A percentile compares a stretch with the other conserved stretches of the same genome.
Conservation (phyloP, 129 eudicot genomes). For the Flaveria brownii region DNA sequence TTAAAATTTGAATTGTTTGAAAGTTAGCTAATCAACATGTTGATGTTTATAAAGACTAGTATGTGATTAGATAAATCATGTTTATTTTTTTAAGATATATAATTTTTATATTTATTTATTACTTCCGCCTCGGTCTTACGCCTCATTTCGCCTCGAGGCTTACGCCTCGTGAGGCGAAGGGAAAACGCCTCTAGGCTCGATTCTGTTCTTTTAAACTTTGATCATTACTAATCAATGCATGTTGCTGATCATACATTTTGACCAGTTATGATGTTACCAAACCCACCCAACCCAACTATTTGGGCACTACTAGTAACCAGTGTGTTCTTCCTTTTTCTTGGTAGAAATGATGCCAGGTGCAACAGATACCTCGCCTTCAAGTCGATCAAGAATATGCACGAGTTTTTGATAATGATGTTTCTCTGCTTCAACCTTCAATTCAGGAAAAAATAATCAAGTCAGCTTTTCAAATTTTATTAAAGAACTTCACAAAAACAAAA, state of each 20-base stretch:
- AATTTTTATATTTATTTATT: no score
- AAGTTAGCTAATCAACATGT: no score
- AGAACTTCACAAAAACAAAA: background rate
- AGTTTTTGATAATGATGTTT: conserved; percentile 72
- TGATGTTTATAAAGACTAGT: no score
- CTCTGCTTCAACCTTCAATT: conserved; percentile 85
- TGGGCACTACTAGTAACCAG: background rate
- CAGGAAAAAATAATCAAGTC: conserved; percentile 5
- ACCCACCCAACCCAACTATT: background rate
- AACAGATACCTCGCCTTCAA: conserved; percentile 70
- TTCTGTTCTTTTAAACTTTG: no score
- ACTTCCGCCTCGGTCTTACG: no score
- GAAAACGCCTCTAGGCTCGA: no score
- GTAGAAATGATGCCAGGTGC: conserved; percentile 2
- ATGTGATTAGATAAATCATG: no score
- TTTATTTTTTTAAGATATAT: no score
- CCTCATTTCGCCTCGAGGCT: no score
- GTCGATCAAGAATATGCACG: conserved; percentile 73
- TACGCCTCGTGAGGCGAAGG: no score
- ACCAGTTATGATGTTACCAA: background rate
- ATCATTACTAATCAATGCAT: background rate
- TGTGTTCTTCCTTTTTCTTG: conserved; percentile 3
- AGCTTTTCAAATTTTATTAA: conserved; percentile 13
- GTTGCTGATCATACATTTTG: background rate
- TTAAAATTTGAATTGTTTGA: no score